phyloP scores from a whole-genome alignment of 345 rosid species.

The Eucalyptus decipiens region DNA sequence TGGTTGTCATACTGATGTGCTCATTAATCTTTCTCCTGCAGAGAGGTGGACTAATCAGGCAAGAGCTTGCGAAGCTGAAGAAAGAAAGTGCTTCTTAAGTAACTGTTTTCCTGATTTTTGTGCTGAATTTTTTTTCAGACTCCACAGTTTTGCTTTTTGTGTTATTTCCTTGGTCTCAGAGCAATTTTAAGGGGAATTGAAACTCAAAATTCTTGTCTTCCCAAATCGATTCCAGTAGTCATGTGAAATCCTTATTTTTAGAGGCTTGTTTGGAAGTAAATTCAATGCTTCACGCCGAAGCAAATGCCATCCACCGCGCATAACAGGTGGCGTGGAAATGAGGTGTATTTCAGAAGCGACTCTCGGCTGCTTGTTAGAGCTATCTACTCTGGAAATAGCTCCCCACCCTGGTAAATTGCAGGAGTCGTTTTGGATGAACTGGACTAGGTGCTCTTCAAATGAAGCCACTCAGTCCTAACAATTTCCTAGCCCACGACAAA shows the following conservation, averaged over 20 bases:
- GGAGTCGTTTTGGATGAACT: not conserved
- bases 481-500: not conserved
- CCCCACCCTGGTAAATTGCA: not conserved
- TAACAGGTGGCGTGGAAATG: not conserved
- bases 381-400: not conserved
- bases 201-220: not conserved
- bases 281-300: not conserved
- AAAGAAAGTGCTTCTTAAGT: conserved; percentile 25
- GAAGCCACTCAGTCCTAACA: not conserved
- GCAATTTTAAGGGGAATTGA: not conserved
- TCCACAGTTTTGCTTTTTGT: not conserved
- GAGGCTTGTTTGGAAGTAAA: not conserved
- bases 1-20: not conserved
- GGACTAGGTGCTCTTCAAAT: not conserved
- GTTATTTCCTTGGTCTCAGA: not conserved
- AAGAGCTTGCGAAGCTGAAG: conserved; percentile 59
- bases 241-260: not conserved
- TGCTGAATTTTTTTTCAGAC: not conserved
- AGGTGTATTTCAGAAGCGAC: not conserved
- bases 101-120: not conserved
- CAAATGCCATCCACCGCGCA: not conserved
- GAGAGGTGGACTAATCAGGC: conserved; percentile 56
- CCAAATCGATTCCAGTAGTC: not conserved
- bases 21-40: conserved; percentile 6
- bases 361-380: not conserved